Evolutionary conservation across 257 asterid species (phyloP).

Genomic region (Nicotiana obtusifolia): DNA sequence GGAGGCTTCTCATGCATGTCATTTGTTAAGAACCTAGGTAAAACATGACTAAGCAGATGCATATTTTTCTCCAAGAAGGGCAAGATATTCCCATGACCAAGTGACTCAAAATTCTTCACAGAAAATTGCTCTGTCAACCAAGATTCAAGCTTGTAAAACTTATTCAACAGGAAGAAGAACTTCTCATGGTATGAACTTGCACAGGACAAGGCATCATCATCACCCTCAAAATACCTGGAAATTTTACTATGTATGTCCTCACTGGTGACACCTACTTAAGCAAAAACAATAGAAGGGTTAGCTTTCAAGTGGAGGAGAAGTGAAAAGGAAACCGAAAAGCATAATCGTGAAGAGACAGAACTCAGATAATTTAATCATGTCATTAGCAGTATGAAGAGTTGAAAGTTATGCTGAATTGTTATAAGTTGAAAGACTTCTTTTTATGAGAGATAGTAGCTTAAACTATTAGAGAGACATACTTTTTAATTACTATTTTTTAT

Average conservation of each 20-base stretch:
- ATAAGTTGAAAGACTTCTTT: background rate
- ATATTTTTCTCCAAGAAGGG: conserved; percentile 62
- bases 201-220: conserved; percentile 22
- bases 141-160: conserved; percentile 58
- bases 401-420: background rate
- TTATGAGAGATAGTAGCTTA: background rate
- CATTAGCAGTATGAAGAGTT: background rate
- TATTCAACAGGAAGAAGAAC: conserved; percentile 46
- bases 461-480: background rate
- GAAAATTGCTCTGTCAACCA: conserved; percentile 58
- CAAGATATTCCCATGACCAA: conserved; percentile 75
- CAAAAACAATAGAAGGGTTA: background rate
- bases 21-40: conserved; percentile 44
- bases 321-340: conserved; percentile 10
- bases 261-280: conserved; percentile 40
- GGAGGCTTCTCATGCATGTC: conserved; percentile 31
- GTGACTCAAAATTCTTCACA: conserved; percentile 49
- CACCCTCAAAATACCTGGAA: conserved; percentile 49
- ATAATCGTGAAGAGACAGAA: background rate
- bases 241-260: conserved; percentile 63
- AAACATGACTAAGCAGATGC: conserved; percentile 42
- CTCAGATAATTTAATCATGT: background rate
- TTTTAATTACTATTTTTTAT: background rate
- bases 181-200: conserved; percentile 27
- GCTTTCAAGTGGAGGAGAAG: background rate